A percentile compares a stretch with the other conserved stretches of the same genome.
phyloP scores from a whole-genome alignment of 2,329 filamentous ascomycete genomes.

The Chalaropsis thielavioides region DNA sequence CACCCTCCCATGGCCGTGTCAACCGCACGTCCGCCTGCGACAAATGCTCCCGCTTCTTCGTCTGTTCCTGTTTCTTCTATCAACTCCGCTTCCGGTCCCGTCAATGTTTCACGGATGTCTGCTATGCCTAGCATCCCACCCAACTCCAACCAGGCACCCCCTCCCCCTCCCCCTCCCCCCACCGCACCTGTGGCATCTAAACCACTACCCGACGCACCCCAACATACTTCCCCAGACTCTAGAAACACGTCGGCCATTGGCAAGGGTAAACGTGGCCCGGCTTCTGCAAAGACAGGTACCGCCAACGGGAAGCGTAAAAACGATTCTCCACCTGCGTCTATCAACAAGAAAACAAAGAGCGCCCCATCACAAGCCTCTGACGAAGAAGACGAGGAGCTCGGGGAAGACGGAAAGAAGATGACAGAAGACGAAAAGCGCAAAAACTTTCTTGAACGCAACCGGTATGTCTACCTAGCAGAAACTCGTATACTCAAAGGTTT shows the following conservation, averaged over 20 bases:
- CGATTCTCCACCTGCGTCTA: conserved; percentile 33
- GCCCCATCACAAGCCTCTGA: conserved; percentile 29
- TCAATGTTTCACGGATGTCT: neutral
- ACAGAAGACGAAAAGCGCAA: conserved; percentile 97
- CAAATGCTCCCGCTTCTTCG: neutral
- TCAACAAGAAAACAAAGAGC: conserved; percentile 63
- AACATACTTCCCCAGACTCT: neutral
- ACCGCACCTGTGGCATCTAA: conserved; percentile 38
- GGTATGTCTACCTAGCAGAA: conserved; percentile 42
- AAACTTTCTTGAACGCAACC: conserved; percentile 92
- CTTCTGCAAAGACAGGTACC: conserved; percentile 29
- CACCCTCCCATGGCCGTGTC: conserved; percentile 5
- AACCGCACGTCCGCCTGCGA: neutral
- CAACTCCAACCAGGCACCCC: neutral
- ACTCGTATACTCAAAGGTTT: neutral
- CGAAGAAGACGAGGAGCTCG: conserved; percentile 22
- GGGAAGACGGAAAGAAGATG: conserved; percentile 60
- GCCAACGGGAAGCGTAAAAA: conserved; percentile 49
- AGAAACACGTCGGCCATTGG: conserved; percentile 18
- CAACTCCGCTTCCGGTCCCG: neutral
- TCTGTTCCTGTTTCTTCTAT: neutral
- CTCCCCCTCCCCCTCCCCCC: conserved; percentile 23
- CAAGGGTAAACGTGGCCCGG: conserved; percentile 10
- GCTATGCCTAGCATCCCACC: neutral
- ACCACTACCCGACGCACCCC: conserved; percentile 36